These are phyloP conservation scores for Paramecium octaurelia DNA, from an alignment of 73 alveolate species.

Conservation along the genomic window DNA sequence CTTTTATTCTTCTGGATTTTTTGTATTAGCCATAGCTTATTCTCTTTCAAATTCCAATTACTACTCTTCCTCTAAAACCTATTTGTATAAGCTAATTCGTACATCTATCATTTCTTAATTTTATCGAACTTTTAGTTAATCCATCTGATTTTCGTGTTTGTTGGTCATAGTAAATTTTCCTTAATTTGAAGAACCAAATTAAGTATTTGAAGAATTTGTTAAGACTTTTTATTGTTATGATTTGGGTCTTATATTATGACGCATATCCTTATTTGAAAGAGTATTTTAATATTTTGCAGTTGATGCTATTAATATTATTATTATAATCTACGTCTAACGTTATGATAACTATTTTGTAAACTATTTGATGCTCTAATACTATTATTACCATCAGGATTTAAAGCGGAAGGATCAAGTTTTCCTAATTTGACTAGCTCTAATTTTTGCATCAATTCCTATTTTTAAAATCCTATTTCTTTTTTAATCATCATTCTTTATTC, in stretches of 20 bases:
- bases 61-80: conserved; percentile 26
- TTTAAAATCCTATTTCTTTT: conserved; percentile 3
- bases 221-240: not conserved
- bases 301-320: not conserved
- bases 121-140: not conserved
- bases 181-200: not conserved
- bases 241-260: not conserved
- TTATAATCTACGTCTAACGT: not conserved
- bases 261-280: not conserved
- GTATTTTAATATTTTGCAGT: conserved; percentile 37
- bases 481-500: conserved; percentile 44
- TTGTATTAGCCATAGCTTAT: not conserved
- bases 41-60: not conserved
- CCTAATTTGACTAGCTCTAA: conserved; percentile 26
- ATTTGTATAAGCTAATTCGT: not conserved
- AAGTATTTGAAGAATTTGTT: not conserved
- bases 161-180: not conserved
- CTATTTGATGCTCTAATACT: not conserved
- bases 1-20: not conserved
- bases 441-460: conserved; percentile 16
- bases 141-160: not conserved
- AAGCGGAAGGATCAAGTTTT: not conserved
- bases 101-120: conserved; percentile 31
- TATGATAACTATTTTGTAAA: not conserved
- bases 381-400: not conserved